These are phyloP conservation scores for Tetrahymena borealis DNA, from an alignment of 73 alveolate genomes.

Conservation along the genomic window DNA sequence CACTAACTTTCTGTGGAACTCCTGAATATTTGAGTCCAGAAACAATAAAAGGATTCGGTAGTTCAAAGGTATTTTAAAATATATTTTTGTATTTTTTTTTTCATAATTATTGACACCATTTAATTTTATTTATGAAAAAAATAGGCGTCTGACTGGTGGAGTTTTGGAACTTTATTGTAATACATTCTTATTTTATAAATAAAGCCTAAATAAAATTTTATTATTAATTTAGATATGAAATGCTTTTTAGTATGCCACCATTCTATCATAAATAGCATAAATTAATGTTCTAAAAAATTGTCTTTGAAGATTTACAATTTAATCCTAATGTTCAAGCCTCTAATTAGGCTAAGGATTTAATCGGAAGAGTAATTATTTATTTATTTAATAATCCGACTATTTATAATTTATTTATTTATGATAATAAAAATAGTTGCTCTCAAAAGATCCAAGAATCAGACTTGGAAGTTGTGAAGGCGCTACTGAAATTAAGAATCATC, in stretches of 20 bases:
- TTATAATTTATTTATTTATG: background rate
- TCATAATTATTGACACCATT: too few species aligned
- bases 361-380: background rate
- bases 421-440: conserved; percentile 19
- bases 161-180: background rate
- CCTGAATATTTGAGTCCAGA: conserved; percentile 83
- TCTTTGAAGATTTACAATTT: background rate
- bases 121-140: background rate
- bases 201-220: background rate
- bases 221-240: background rate
- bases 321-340: background rate
- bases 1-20: conserved; percentile 70
- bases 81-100: too few species aligned
- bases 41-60: conserved; percentile 50
- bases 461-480: conserved; percentile 58
- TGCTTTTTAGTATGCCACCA: background rate
- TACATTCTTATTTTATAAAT: background rate
- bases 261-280: background rate
- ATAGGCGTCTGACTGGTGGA: background rate
- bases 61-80: background rate
- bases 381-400: background rate
- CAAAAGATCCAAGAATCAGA: conserved; percentile 56
- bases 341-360: background rate
- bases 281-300: background rate
- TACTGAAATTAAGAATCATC: conserved; percentile 62